Evolutionary conservation across 164 flowering plant genomes (phyloP).

Genomic region (Euptelea pleiosperma): DNA sequence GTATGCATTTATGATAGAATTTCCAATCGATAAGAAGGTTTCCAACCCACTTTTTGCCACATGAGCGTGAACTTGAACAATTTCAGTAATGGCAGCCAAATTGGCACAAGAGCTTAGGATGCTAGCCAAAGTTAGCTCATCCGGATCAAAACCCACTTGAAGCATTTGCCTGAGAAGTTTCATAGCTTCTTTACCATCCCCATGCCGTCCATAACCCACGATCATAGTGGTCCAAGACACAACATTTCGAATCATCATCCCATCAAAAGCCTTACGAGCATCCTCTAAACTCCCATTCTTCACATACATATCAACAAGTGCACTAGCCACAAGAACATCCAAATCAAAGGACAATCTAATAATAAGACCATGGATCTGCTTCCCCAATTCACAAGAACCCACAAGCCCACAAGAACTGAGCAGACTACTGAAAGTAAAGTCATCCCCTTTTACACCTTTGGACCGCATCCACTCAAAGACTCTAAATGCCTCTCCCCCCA

Average conservation of each 20-base stretch:
- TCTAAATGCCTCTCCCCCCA: conserved; percentile 34
- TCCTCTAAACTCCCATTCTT: conserved; percentile 38
- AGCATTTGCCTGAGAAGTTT: conserved; percentile 47
- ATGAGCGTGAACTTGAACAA: conserved; percentile 45
- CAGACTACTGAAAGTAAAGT: conserved; percentile 49
- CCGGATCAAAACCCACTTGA: conserved; percentile 34
- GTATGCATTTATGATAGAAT: conserved; percentile 55
- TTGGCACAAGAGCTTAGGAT: conserved; percentile 58
- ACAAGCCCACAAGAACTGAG: conserved; percentile 34
- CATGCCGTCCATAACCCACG: conserved; percentile 57
- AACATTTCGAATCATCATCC: conserved; percentile 38
- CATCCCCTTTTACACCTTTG: conserved; percentile 44
- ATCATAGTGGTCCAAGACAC: conserved; percentile 71
- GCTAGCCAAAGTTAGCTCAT: conserved; percentile 62
- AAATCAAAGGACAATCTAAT: conserved; percentile 34
- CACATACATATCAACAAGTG: conserved; percentile 62
- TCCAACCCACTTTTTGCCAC: conserved; percentile 37
- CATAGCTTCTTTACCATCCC: conserved; percentile 54
- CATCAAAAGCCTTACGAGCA: conserved; percentile 55
- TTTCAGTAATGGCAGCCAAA: conserved; percentile 36
- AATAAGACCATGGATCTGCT: conserved; percentile 48
- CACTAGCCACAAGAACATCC: conserved; percentile 50
- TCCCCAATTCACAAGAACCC: conserved; percentile 33
- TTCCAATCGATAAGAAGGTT: conserved; percentile 33
- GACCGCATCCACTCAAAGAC: conserved; percentile 40